Evolutionary conservation across 1,284 basidiomycete genomes (phyloP), one percentile per base, ranked within the genome.

Genomic region (Stereum hirsutum): DNA sequence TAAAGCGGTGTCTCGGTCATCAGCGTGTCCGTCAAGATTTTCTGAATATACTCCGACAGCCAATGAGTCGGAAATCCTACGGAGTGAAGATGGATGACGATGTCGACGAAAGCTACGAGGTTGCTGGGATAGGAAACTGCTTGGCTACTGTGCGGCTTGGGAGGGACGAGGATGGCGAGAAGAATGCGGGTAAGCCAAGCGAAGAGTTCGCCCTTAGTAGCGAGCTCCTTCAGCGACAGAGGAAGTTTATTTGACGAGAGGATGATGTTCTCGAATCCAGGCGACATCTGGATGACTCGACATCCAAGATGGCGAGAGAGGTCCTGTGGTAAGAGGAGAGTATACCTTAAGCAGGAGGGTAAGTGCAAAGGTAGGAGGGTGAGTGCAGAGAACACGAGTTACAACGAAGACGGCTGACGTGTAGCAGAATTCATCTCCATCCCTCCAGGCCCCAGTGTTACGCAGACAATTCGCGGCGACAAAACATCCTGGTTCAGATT

Each of bases 171-270:
- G n/a, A 57, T 61, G 48, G 56, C 59, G 43, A 69, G 56, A 40
- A 66, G 55, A 31, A 63, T 52, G 42, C 60, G 54, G n/a, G 60
- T 59, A 43, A 70, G 60, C 66, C 67, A 70, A 19, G 57, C 53
- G 14, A 45, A 52, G 33, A 62, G 54, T 43, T 64, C 56, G 33
- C 54, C 53, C 42, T 58, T 57, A 8, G 60, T 58, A 0, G 60
- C 59, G 12, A 67, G 53, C 21, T 55, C 42, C 12, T 53, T 42
- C 21, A 63, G 49, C 1, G 58, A 57, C 2, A 50, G 51, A 20
- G 60, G 47, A 20, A 54, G 51, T 4, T 53, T 46, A 40, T 52
- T 42, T 0, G 48, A 45, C 3, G 49, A 41, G 1, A 50, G 37
- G 14, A 47, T 39, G n/a, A 39, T 26, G 14, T 17, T 15, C 23